Evolutionary conservation across 345 rosid species (phyloP), one percentile per base, ranked within the genome.

Genomic region (Draba incana): DNA sequence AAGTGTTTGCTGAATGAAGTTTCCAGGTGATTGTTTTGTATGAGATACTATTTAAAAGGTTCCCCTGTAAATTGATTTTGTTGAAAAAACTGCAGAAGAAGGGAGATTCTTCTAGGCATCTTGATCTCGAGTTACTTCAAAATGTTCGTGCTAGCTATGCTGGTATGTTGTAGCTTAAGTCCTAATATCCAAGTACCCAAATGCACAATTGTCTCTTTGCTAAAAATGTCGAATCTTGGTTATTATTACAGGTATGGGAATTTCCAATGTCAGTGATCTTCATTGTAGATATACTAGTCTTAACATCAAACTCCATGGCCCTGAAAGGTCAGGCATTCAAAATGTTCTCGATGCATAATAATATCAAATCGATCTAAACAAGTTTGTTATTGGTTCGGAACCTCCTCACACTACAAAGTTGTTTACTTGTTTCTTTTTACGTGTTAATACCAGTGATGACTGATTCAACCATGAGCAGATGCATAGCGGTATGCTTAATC

Each of bases 61-160:
- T n/a, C n/a, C n/a, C n/a, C n/a, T n/a, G n/a, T n/a, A n/a, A n/a
- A n/a, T n/a, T 51, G 15, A 10, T 13, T 46, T 28, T 56, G 31
- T 14, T 23, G 16, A 47, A 43, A 64, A 20, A 4, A 45, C 53
- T 41, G 47, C 69, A 76, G 80, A 71, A 67, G 47, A 66, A 81
- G 78, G 62, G 83, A 85, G 53, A 43, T 85, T 77, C 41, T 83
- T 41, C 76, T 83, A 14, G 85, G 87, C 13, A 69, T 86, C 48
- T 67, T 88, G 44, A 79, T 92, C 76, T 92, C 94, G 35, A 92
- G 96, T 80, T 90, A 85, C 80, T 85, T 81, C 76, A 90, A 86
- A 87, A 79, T 88, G 63, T 81, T 82, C 62, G 84, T 85, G 57
- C 50, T 84, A 56, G 80, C 90, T 38, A 86, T 82, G 88, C 81